Percentiles rank a stretch among this genome's conserved stretches.
These are phyloP conservation scores for Trametes pubescens DNA, from an alignment of 1,284 basidiomycete genomes.

Conservation along the genomic window DNA sequence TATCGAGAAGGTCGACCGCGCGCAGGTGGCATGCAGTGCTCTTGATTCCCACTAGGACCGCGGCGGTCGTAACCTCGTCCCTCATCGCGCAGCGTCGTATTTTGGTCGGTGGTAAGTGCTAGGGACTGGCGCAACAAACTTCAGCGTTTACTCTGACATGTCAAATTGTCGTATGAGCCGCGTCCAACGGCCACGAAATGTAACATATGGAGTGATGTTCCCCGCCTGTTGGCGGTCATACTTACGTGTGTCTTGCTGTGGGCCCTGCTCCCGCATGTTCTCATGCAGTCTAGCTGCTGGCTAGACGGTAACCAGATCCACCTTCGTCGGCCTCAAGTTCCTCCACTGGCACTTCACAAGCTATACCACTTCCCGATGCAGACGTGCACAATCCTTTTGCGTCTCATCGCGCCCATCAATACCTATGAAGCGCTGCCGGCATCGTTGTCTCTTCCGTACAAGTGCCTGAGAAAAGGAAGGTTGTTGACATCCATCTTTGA, in stretches of 20 bases:
- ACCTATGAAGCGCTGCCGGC: conserved; percentile 1
- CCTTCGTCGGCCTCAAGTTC: too few species aligned
- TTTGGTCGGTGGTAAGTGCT: neutral
- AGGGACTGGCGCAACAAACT: too few species aligned
- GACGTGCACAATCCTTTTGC: neutral
- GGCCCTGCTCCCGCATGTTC: neutral
- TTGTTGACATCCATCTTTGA: neutral
- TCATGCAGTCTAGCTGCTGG: neutral
- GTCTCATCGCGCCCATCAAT: conserved; percentile 4
- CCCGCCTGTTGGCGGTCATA: too few species aligned
- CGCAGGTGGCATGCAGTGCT: too few species aligned
- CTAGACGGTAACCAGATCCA: neutral
- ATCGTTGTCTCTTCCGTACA: conserved; percentile 3
- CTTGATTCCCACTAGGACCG: neutral
- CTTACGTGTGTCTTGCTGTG: too few species aligned
- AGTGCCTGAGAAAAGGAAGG: conserved; percentile 5
- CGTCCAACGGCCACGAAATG: too few species aligned
- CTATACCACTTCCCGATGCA: neutral
- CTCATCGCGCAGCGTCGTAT: neutral
- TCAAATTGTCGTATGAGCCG: too few species aligned
- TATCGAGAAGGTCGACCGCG: too few species aligned
- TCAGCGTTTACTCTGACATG: too few species aligned
- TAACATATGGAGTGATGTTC: too few species aligned
- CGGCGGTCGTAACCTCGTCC: neutral
- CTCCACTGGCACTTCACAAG: neutral